Conservation (phyloP, 306 rosid genomes). For the Vigna angularis region DNA sequence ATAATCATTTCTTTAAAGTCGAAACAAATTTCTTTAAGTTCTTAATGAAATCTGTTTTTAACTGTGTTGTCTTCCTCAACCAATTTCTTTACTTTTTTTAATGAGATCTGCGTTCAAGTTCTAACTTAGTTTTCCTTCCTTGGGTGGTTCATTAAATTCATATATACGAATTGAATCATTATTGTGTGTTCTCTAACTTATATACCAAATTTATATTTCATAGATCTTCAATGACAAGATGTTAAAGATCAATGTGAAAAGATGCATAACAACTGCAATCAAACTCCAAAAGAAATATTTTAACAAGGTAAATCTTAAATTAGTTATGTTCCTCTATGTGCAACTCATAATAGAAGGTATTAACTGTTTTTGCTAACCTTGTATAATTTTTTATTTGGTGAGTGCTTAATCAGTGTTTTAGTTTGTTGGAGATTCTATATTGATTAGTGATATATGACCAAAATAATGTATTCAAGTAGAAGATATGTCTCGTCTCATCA, state of each 20-base stretch:
- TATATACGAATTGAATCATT: constrained; percentile 2
- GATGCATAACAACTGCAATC: constrained; percentile 76
- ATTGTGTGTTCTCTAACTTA: constrained; percentile 39
- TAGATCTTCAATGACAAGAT: constrained; percentile 92
- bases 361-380: constrained; percentile 36
- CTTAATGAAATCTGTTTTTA: constrained; percentile 9
- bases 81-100: constrained; percentile 14
- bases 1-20: not conserved
- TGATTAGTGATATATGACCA: not conserved
- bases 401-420: constrained; percentile 31
- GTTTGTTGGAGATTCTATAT: not conserved
- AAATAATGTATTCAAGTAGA: not conserved
- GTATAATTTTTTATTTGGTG: constrained; percentile 8
- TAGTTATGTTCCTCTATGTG: constrained; percentile 29
- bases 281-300: constrained; percentile 88
- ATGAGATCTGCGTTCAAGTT: not conserved
- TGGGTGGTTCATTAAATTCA: constrained; percentile 22
- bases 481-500: not conserved
- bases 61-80: constrained; percentile 23
- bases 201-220: constrained; percentile 34
- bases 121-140: constrained; percentile 16
- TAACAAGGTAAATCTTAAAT: constrained; percentile 66
- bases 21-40: constrained; percentile 22
- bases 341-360: constrained; percentile 20
- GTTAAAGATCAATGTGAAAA: constrained; percentile 80